Evolutionary conservation across 768 basidiomycete species (phyloP), one percentile per base, ranked within the genome.

Genomic region (Crucibulum laeve): DNA sequence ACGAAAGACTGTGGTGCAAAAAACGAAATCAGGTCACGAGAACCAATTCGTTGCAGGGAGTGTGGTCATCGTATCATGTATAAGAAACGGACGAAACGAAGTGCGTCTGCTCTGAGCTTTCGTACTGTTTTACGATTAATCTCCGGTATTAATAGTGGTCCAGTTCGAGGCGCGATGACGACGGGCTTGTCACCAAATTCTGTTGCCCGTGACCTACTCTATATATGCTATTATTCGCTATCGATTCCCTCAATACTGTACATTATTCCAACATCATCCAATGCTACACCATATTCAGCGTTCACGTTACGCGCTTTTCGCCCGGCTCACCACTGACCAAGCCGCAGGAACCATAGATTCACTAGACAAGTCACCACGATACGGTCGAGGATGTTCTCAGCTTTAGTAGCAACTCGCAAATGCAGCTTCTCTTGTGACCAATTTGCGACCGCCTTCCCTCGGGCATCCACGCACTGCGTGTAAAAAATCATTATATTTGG

Each of bases 51-150:
- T 44, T 98, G 95, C 67, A 77, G 88, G 53, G 92, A 97, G 59
- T 98, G 95, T 57, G 95, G 95, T 3, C 95, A 97, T 64, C 82
- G 95, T 41, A 95, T 98, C 61, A 93, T 98, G 91, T 97, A 96
- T 68, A 98, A 98, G 69, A 96, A 94, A 65, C 73, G 95, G 56
- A 95, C 93, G 18, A 89, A 79, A 58, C 74, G 91, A 74, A 94
- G 95, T 97, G 55, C 60, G 92, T 70, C 15, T 41, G 10, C 23
- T 28, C 30, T 14, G n/a, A 15, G 17, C 13, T 43, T 37, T 18
- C 19, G 25, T 25, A 17, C 13, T 32, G 4, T 1, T 10, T 15
- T 15, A 35, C 34, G 19, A 24, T 44, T 28, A 24, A 28, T 17
- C 8, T 13, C 13, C 8, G 10, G n/a, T 17, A 28, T 32, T 51